These are phyloP conservation scores for Cucurbita argyrosperma DNA, from an alignment of 306 rosid species.

Conservation along the genomic window DNA sequence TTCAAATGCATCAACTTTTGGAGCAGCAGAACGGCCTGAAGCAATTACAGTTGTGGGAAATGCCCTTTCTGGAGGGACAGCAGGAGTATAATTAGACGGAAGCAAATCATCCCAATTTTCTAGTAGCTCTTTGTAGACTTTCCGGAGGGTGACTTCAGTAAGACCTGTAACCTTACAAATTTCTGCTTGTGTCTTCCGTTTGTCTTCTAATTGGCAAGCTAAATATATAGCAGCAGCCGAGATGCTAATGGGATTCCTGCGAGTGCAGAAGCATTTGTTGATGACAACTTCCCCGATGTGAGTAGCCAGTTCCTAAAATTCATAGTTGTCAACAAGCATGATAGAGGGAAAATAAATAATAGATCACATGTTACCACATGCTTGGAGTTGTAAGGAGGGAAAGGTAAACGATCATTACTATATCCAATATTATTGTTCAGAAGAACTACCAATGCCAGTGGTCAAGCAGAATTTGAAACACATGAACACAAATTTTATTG, in stretches of 20 bases:
- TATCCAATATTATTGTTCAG: not conserved
- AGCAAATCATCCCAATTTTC: slow-evolving; percentile 98
- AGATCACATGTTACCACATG: not conserved
- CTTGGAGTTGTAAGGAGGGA: not conserved
- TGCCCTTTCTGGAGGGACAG: slow-evolving; percentile 97
- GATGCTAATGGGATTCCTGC: slow-evolving; percentile 90
- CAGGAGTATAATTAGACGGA: slow-evolving; percentile 88
- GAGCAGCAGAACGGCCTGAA: slow-evolving; percentile 54
- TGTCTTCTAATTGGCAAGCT: slow-evolving; percentile 99
- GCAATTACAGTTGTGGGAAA: slow-evolving; percentile 80
- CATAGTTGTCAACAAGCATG: not conserved
- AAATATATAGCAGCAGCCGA: slow-evolving; percentile 91
- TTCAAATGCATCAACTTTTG: slow-evolving; percentile 49
- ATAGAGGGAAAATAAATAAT: not conserved
- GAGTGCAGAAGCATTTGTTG: slow-evolving; percentile 98
- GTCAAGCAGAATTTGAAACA: not conserved
- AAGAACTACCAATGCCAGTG: not conserved
- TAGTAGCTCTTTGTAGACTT: slow-evolving; percentile 88
- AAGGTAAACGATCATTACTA: not conserved
- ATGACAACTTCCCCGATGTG: slow-evolving; percentile 95
- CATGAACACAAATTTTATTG: not conserved
- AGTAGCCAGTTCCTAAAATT: slow-evolving; percentile 74
- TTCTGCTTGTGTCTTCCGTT: slow-evolving; percentile 92
- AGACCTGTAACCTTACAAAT: slow-evolving; percentile 96
- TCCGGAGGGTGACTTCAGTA: slow-evolving; percentile 86